A percentile compares a stretch with the other conserved stretches of the same genome.
Conservation (phyloP, 2,329 filamentous ascomycete genomes). For the Raffaelea deltoideospora region DNA sequence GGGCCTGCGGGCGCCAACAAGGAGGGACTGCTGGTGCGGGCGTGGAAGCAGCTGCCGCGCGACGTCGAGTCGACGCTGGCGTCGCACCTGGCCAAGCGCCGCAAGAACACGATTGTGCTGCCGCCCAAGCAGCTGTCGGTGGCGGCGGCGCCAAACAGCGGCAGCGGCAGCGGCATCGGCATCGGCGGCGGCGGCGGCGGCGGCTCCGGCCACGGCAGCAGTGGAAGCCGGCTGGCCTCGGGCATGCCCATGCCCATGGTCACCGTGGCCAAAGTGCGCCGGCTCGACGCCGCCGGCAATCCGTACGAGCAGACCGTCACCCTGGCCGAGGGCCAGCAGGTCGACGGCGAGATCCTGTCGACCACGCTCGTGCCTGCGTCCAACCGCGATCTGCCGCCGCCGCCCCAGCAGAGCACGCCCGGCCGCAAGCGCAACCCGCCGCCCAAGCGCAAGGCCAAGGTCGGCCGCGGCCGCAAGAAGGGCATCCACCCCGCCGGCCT, state of each 20-base stretch:
- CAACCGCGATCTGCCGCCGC: slow-evolving; percentile 37
- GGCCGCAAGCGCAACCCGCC: slow-evolving; percentile 52
- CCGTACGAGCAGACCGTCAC: slow-evolving; percentile 74
- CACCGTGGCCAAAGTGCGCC: slow-evolving; percentile 66
- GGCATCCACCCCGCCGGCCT: slow-evolving; percentile 36
- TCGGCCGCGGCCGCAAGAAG: slow-evolving; percentile 62
- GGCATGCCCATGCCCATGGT: slow-evolving; percentile 42
- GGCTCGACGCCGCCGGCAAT: slow-evolving; percentile 64
- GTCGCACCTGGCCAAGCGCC: slow-evolving; percentile 44
- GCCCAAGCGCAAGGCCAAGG: slow-evolving; percentile 64
- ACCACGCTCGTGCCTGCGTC: slow-evolving; percentile 36
- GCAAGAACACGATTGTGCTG: slow-evolving; percentile 44
- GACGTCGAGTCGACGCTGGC: slow-evolving; percentile 37
- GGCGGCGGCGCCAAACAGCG: slow-evolving; percentile 24
- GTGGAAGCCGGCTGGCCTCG: no score
- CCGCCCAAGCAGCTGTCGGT: slow-evolving; percentile 31
- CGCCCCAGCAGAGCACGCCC: slow-evolving; percentile 20
- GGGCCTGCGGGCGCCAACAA: not conserved
- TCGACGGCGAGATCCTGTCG: slow-evolving; percentile 68
- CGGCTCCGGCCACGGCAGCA: no score
- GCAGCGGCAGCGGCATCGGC: slow-evolving; percentile 11
- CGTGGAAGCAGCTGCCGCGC: slow-evolving; percentile 48
- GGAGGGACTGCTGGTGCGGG: slow-evolving; percentile 35
- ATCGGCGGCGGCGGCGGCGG: slow-evolving; percentile 1
- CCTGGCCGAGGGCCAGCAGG: slow-evolving; percentile 59